Base-by-base conservation (phyloP, 306 rosid species). In the Vachellia pachyceras region DNA sequence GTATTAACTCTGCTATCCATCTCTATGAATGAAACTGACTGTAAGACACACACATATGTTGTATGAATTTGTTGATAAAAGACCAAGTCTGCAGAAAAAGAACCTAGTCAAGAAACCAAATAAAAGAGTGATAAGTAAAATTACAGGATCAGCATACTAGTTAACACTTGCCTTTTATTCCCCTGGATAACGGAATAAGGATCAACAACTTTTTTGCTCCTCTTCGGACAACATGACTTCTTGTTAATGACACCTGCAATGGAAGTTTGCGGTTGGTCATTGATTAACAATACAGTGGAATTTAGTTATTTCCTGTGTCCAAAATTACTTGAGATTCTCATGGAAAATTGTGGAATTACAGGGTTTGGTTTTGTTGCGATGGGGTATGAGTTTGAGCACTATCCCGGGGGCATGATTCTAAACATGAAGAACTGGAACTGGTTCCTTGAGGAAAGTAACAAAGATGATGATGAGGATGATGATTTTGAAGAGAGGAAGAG, bases 331-430 rank as follows among this genome's bases (percentile, higher is more conserved):
- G 39, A 35, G 69, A 76, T 65, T 58, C 58, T 67, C 22, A 42
- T 66, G 6, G 39, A 4, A 52, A 10, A 17, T 75, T 83, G 78
- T 67, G 73, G 71, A 72, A 79, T 65, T 88, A 88, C 91, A 92
- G 97, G 90, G 91, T 89, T 92, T 82, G 98, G 97, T 71, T 94
- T 94, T 80, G 73, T 92, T 60, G 88, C 76, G 72, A 87, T 80
- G 86, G 94, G 92, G 52, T 94, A 90, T 47, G 98, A 92, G 77
- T 95, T 95, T 79, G 98, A 95, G 37, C 66, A 13, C 73, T 95
- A 88, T 82, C 94, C 97, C 37, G 91, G 82, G 80, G 90, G 80
- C 46, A 85, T 78, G 90, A 82, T 92, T 49, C 86, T 82, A 25
- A 86, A 86, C 40, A 73, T 70, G 5, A 86, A 84, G 88, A 52